Evolutionary conservation across 108 stramenopile species (phyloP).

Genomic region (Mayamaea pseudoterrestris): DNA sequence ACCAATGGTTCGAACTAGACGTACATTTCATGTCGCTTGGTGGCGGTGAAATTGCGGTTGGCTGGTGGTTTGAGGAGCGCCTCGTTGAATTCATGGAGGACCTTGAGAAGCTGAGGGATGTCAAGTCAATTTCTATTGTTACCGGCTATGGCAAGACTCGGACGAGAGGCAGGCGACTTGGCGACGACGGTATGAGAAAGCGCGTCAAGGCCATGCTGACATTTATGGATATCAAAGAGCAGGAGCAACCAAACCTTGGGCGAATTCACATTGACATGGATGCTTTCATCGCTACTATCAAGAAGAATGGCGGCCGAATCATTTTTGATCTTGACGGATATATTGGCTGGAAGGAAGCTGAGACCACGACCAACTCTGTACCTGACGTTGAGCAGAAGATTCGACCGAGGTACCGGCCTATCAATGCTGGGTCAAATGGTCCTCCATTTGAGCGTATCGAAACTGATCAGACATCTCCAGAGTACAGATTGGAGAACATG

Average conservation of each 20-base stretch:
- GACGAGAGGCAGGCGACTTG: slow-evolving; percentile 54
- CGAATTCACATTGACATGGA: slow-evolving; percentile 68
- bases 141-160: slow-evolving; percentile 85
- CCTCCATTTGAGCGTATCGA: slow-evolving; percentile 31
- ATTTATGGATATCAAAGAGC: slow-evolving; percentile 71
- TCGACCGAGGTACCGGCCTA: slow-evolving; percentile 46
- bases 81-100: slow-evolving; percentile 64
- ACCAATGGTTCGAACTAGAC: slow-evolving; percentile 78
- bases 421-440: slow-evolving; percentile 16
- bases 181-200: slow-evolving; percentile 76
- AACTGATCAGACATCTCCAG: slow-evolving; percentile 19
- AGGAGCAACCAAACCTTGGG: slow-evolving; percentile 66
- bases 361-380: slow-evolving; percentile 36
- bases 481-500: slow-evolving; percentile 21
- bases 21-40: slow-evolving; percentile 77
- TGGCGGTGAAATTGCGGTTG: slow-evolving; percentile 72
- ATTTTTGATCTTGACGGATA: slow-evolving; percentile 63
- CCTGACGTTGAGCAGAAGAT: slow-evolving; percentile 61
- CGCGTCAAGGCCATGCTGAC: slow-evolving; percentile 69
- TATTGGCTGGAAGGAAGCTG: slow-evolving; percentile 14
- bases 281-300: slow-evolving; percentile 44
- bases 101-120: slow-evolving; percentile 51
- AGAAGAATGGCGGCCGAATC: slow-evolving; percentile 58
- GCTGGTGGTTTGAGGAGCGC: slow-evolving; percentile 85
- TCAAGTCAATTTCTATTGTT: slow-evolving; percentile 76